Base-by-base conservation (phyloP, 2,329 filamentous ascomycete species). In the Zymoseptoria pseudotritici region DNA sequence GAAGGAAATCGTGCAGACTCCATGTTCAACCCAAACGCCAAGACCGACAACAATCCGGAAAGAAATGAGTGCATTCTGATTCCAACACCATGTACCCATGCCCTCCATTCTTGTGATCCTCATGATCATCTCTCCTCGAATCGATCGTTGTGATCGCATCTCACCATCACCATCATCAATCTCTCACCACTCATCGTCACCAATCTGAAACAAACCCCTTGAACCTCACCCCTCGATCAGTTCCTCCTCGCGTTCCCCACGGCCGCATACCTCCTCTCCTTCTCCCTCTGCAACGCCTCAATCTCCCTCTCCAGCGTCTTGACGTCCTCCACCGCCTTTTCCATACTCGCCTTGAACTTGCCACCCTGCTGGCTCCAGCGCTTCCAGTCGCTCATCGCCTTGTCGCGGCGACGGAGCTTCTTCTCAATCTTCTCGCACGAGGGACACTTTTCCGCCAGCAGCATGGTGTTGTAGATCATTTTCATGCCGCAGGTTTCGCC, bases 401-500 rank as follows among this genome's bases (percentile, higher is more conserved):
- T 90, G 71, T 80, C 79, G 71, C 86, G 83, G 64, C 89, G 86
- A 58, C 90, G 85, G 71, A 83, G 78, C 78, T 96, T 96, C 76
- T 89, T 92, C 71, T 91, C 87, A 67, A 92, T 91, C 77, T 94
- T 91, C 71, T 91, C 87, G 78, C 93, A 97, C 64, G 91, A 81
- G 73, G 89, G 90, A 81, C 93, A 97, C 69, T 85, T 83, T 58
- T 83, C 83, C 51, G 74, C 68, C 57, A 87, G 80, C 61, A 80
- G 79, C 65, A 84, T 80, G 24, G 90, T 92, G 68, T 85, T 79
- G 79, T 89, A 91, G 72, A 96, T 87, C 78, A 96, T 87, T 78
- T 91, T 96, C 79, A 96, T 89, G 63, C 93, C 93, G 77, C 93
- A 97, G 46, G 93, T 97, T 81, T 97, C 93, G 70, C 93, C 93